phyloP scores from a whole-genome alignment of 1,284 basidiomycete genomes.

The Sphaerobolus stellatus region DNA sequence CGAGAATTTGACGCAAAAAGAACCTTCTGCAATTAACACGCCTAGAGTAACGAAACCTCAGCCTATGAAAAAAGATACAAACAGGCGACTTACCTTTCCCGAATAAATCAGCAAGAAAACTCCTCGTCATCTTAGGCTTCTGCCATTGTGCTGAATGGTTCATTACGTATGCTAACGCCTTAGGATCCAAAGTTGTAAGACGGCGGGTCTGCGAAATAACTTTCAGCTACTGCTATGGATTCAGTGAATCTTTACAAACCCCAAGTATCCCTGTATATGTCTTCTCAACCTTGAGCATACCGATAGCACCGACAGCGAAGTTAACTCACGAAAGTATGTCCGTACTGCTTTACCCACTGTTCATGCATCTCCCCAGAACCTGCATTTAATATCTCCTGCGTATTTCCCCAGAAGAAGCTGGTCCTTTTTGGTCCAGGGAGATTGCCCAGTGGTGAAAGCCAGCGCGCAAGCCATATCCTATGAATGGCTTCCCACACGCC shows the following conservation, averaged over 20 bases:
- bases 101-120: slow-evolving; percentile 39
- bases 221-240: neutral
- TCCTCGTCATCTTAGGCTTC: slow-evolving; percentile 40
- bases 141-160: slow-evolving; percentile 47
- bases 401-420: slow-evolving; percentile 54
- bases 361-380: slow-evolving; percentile 45
- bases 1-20: too few relatives aligned
- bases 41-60: slow-evolving; percentile 24
- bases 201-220: slow-evolving; percentile 33
- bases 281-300: slow-evolving; percentile 1
- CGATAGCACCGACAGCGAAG: slow-evolving; percentile 15
- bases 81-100: slow-evolving; percentile 42
- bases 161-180: slow-evolving; percentile 51
- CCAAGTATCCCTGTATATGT: too few relatives aligned
- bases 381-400: slow-evolving; percentile 42
- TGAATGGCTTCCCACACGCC: too few relatives aligned
- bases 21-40: slow-evolving; percentile 46
- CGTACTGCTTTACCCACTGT: slow-evolving; percentile 57
- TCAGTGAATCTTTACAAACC: neutral
- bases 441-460: slow-evolving; percentile 45
- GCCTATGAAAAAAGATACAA: too few relatives aligned
- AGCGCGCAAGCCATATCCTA: too few relatives aligned
- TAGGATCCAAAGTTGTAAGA: slow-evolving; percentile 47
- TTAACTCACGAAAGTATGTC: slow-evolving; percentile 49
- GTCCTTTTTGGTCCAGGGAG: slow-evolving; percentile 51